A percentile compares a stretch with the other conserved stretches of the same genome.
Conservation (phyloP, 495 filamentous ascomycete species). For the Tirmania nivea region DNA sequence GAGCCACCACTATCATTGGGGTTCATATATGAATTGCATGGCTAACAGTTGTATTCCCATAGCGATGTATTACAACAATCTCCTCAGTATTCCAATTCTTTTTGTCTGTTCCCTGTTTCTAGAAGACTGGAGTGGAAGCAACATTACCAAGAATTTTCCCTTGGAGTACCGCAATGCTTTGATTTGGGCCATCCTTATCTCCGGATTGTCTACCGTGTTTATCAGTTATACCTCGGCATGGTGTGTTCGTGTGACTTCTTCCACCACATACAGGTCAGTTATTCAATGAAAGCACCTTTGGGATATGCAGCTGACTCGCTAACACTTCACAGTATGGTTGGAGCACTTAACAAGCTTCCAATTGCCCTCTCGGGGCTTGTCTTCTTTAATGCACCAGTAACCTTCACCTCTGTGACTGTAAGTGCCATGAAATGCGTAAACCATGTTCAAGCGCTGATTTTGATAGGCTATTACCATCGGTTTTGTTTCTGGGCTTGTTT, state of each 20-base stretch:
- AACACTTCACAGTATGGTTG: constrained; percentile 51
- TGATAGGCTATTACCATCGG: constrained; percentile 63
- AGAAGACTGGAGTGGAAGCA: constrained; percentile 79
- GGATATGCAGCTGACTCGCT: not conserved
- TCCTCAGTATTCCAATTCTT: constrained; percentile 87
- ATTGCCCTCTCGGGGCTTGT: constrained; percentile 75
- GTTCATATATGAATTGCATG: not conserved
- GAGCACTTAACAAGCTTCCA: constrained; percentile 91
- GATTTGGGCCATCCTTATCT: constrained; percentile 77
- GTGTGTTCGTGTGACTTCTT: constrained; percentile 92
- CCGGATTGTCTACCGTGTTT: constrained; percentile 80
- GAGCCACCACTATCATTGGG: constrained; percentile 23
- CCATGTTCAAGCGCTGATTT: not conserved
- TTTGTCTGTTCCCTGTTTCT: constrained; percentile 57
- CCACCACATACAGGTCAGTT: constrained; percentile 54
- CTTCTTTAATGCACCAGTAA: constrained; percentile 89
- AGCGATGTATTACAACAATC: constrained; percentile 99
- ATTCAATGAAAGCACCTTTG: not conserved
- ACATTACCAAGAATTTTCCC: constrained; percentile 78
- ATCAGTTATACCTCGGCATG: constrained; percentile 97
- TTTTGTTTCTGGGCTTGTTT: constrained; percentile 81
- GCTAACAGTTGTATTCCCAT: not conserved
- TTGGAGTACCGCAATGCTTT: constrained; percentile 47
- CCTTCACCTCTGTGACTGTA: constrained; percentile 52
- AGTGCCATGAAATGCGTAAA: not conserved